Evolutionary conservation across 768 basidiomycete genomes (phyloP).

Genomic region (Mycena belliarum): DNA sequence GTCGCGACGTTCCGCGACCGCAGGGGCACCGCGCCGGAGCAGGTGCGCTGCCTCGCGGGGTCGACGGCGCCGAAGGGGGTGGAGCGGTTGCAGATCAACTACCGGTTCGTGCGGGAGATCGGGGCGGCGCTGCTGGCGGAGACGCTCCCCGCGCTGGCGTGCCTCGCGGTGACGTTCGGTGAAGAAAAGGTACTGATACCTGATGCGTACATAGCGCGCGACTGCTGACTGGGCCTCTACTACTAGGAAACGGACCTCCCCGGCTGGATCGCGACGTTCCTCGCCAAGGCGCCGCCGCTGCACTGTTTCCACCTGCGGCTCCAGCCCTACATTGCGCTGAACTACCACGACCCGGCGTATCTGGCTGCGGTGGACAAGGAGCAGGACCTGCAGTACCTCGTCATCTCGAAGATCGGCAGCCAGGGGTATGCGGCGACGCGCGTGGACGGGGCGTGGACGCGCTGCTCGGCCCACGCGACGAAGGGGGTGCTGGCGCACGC

Average conservation of each 20-base stretch:
- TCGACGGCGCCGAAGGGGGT: background rate
- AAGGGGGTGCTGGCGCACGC: slow-evolving; percentile 2
- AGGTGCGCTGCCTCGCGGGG: background rate
- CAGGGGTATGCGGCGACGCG: background rate
- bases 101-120: background rate
- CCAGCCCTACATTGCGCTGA: background rate
- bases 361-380: background rate
- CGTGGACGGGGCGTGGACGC: background rate
- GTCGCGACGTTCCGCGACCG: background rate
- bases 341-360: background rate
- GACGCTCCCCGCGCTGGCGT: slow-evolving; percentile 2
- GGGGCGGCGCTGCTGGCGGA: background rate
- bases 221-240: background rate
- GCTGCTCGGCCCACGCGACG: background rate
- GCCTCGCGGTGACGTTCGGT: background rate
- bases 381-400: background rate
- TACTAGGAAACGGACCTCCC: background rate
- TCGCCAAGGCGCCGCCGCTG: background rate
- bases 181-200: background rate
- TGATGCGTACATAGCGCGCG: too few relatives aligned
- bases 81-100: background rate
- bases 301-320: slow-evolving; percentile 1
- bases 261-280: background rate
- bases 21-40: background rate
- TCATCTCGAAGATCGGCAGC: background rate